phyloP scores from a whole-genome alignment of 257 asterid species.

The Scutellaria barbata region DNA sequence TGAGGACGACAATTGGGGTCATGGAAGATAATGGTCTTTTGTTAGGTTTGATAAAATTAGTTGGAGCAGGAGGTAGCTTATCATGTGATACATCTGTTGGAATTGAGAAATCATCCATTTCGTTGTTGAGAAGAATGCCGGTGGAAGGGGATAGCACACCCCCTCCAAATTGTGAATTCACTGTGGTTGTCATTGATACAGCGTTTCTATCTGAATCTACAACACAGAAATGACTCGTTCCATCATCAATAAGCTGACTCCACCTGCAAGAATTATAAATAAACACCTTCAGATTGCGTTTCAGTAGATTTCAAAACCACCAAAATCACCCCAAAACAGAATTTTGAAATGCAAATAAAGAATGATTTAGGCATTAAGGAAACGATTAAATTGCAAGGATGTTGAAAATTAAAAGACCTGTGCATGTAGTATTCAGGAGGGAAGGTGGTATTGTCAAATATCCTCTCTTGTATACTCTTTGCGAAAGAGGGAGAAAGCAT shows the following conservation, averaged over 20 bases:
- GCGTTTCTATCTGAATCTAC: constrained; percentile 89
- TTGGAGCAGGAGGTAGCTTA: constrained; percentile 86
- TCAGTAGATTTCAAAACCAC: not conserved
- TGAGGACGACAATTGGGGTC: constrained; percentile 87
- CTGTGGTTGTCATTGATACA: constrained; percentile 84
- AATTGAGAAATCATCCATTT: constrained; percentile 90
- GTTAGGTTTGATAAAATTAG: constrained; percentile 78
- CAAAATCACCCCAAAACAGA: not conserved
- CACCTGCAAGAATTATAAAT: constrained; percentile 46
- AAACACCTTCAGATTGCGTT: not conserved
- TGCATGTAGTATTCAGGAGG: constrained; percentile 80
- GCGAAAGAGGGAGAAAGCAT: constrained; percentile 88
- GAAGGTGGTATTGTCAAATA: constrained; percentile 88
- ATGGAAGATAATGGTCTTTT: constrained; percentile 93
- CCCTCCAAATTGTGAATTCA: constrained; percentile 74
- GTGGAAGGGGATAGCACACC: constrained; percentile 85
- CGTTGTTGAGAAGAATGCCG: constrained; percentile 84
- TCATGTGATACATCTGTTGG: constrained; percentile 67
- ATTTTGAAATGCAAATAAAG: not conserved
- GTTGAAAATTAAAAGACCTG: constrained; percentile 46
- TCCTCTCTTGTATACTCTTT: constrained; percentile 50
- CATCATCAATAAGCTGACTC: constrained; percentile 81
- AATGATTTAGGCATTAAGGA: not conserved
- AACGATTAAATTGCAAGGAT: constrained; percentile 1
- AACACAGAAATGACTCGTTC: constrained; percentile 87